Base-by-base conservation (phyloP, 371 early-diverging fungal genomes). In the Catenaria anguillulae region DNA sequence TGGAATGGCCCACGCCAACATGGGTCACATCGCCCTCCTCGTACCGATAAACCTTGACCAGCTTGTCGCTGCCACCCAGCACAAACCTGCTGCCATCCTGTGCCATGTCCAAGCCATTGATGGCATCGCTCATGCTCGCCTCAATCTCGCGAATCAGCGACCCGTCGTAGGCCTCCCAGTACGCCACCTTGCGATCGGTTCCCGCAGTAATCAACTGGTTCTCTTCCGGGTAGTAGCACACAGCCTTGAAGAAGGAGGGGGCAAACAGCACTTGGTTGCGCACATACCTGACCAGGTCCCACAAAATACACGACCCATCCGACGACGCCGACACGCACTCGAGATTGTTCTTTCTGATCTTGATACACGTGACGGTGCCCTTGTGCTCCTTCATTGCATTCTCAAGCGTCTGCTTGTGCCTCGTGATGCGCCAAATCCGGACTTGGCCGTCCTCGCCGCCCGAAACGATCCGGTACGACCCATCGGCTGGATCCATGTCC, bases 391-490 rank as follows among this genome's bases (percentile, higher is more conserved):
- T 80, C 73, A 80, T 71, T 37, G 77, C 72, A 54, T 73, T 70
- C 61, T 76, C 76, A 19, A 79, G 70, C 8, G 55, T 60, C 59
- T 73, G 80, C 17, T 66, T 65, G 46, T 71, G 69, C 31, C 64
- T 35, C 15, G 72, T 66, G n/a, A 78, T 67, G 24, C 68, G 68
- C 81, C 81, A 80, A 1, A 80, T 71, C 24, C 81, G 69, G 5
- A 80, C 76, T 64, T 76, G 77, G 17, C 81, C 81, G 65, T 80
- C 81, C 70, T 70, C 77, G 12, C 80, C 80, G 15, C 80, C 80
- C 26, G 74, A 72, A 12, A 80, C 71, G 56, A 80, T 75, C 15
- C 76, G 63, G 63, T 73, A 79, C 48, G 73, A 75, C 2, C 75
- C 74, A 17, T 64, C 66, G 26, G 58, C 50, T 56, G 71, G 72